Conservation (phyloP, 2,329 filamentous ascomycete species). For the Epichloe brachyelytri region DNA sequence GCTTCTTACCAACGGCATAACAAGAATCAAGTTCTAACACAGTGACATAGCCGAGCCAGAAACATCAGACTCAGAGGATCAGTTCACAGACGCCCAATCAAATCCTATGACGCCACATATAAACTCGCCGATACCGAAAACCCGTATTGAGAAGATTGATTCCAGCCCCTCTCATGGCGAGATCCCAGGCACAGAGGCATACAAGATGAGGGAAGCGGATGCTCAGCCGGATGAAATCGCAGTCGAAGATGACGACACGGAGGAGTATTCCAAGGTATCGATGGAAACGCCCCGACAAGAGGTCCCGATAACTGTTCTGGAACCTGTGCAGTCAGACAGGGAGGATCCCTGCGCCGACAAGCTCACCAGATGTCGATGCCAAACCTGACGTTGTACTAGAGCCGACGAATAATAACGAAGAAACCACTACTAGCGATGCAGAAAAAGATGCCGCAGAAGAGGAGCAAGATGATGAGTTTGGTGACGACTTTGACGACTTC, state of each 20-base stretch:
- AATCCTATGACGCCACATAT: conserved; percentile 29
- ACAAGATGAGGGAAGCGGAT: conserved; percentile 41
- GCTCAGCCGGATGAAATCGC: conserved; percentile 49
- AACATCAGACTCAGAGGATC: conserved; percentile 53
- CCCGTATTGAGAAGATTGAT: conserved; percentile 45
- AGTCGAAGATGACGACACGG: conserved; percentile 22
- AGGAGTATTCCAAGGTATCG: conserved; percentile 13
- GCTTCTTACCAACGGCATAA: conserved; percentile 3
- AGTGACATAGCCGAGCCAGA: conserved; percentile 21
- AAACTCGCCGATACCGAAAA: conserved; percentile 43
- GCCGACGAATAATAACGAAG: not conserved
- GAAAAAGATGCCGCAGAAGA: not conserved
- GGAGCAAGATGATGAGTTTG: conserved; percentile 31
- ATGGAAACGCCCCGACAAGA: conserved; percentile 11
- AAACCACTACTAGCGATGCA: not conserved
- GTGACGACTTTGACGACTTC: conserved; percentile 50
- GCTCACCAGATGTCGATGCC: conserved; percentile 29
- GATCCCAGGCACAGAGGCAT: conserved; percentile 47
- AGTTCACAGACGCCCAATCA: conserved; percentile 55
- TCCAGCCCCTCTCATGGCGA: conserved; percentile 41
- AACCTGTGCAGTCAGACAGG: conserved; percentile 12
- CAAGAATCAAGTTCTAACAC: conserved; percentile 13
- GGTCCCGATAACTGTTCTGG: conserved; percentile 32
- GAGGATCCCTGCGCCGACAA: not conserved
- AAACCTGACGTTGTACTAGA: conserved; percentile 36